A percentile compares a stretch with the other conserved stretches of the same genome.
Conservation (phyloP, 169 alveolate species). For the Plasmodium reichenowi region DNA sequence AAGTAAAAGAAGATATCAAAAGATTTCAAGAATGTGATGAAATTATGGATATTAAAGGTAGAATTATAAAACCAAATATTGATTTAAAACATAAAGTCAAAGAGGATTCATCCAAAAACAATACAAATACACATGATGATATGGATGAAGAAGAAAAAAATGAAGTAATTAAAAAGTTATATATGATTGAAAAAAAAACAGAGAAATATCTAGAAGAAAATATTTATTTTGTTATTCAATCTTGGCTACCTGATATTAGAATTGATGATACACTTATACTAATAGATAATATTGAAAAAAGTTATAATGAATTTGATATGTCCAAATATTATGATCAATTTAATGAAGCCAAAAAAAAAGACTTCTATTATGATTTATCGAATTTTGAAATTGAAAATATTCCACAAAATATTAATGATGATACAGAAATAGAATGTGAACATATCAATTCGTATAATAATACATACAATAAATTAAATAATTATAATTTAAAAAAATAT, state of each 20-base stretch:
- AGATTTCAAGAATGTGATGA: conserved; percentile 55
- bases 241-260: conserved; percentile 68
- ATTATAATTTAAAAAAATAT: conserved; percentile 45
- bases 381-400: conserved; percentile 56
- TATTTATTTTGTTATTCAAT: conserved; percentile 54
- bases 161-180: conserved; percentile 59
- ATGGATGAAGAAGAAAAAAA: conserved; percentile 72
- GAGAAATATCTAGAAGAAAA: conserved; percentile 71
- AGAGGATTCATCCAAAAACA: conserved; percentile 13
- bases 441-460: conserved; percentile 39
- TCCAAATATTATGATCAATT: conserved; percentile 63
- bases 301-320: conserved; percentile 53
- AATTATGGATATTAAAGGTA: conserved; percentile 64
- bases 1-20: conserved; percentile 69
- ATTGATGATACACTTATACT: conserved; percentile 66
- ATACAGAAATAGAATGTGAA: conserved; percentile 63
- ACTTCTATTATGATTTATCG: conserved; percentile 24
- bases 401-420: conserved; percentile 62
- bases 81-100: conserved; percentile 10
- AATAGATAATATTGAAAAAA: conserved; percentile 55
- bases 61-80: conserved; percentile 5
- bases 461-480: conserved; percentile 56
- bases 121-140: neutral
- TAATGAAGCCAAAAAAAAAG: conserved; percentile 24
- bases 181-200: conserved; percentile 59